Conservation (phyloP, 768 basidiomycete genomes). For the Leccinum arenicola region DNA sequence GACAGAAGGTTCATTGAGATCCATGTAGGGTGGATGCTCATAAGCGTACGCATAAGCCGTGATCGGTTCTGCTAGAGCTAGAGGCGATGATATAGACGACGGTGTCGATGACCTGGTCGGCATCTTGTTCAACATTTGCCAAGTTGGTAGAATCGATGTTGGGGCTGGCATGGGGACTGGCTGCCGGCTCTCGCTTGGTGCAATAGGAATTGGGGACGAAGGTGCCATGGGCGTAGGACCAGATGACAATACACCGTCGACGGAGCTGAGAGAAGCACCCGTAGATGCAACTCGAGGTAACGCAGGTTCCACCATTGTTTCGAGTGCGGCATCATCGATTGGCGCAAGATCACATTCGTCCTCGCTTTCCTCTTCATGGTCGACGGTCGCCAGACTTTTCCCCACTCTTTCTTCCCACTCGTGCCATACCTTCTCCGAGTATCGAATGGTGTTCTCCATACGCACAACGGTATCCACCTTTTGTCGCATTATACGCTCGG, state of each 20-base stretch:
- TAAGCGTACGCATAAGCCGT: conserved; percentile 64
- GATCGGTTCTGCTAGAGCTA: conserved; percentile 83
- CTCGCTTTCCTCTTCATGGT: conserved; percentile 52
- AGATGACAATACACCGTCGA: conserved; percentile 37
- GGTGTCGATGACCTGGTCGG: conserved; percentile 85
- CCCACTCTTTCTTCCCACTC: conserved; percentile 95
- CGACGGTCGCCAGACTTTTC: conserved; percentile 54
- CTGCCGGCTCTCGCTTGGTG: conserved; percentile 23
- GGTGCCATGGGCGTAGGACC: conserved; percentile 73
- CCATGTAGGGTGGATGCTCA: conserved; percentile 61
- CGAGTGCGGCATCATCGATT: conserved; percentile 24
- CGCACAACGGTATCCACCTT: conserved; percentile 95
- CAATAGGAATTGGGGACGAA: conserved; percentile 36
- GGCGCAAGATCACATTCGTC: conserved; percentile 42
- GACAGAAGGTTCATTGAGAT: conserved; percentile 51
- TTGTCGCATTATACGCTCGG: conserved; percentile 84
- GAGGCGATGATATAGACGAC: conserved; percentile 83
- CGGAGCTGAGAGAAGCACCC: conserved; percentile 17
- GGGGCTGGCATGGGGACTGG: conserved; percentile 34
- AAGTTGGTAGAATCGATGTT: conserved; percentile 45
- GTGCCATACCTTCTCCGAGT: conserved; percentile 94
- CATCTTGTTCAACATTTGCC: conserved; percentile 42
- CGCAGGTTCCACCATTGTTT: conserved; percentile 21
- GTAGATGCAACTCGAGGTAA: conserved; percentile 12
- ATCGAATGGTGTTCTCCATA: conserved; percentile 95